phyloP scores from a whole-genome alignment of 495 filamentous ascomycete species.

The Clavariopsis aquatica region DNA sequence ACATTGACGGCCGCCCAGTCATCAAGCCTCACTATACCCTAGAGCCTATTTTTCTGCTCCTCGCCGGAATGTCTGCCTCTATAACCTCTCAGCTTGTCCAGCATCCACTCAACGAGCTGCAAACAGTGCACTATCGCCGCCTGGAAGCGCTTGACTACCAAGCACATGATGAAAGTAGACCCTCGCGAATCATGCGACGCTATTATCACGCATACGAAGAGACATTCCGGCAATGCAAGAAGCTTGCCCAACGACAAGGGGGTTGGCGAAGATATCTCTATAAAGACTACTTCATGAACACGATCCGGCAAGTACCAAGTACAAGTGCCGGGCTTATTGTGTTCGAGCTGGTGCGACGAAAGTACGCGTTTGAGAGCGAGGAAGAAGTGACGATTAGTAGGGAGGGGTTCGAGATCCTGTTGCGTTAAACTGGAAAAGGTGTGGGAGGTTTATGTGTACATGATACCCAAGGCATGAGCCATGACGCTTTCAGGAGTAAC shows the following conservation, averaged over 20 bases:
- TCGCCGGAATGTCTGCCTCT: slow-evolving; percentile 75
- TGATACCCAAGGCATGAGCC: slow-evolving; percentile 9
- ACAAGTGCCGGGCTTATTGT: slow-evolving; percentile 87
- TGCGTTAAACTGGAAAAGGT: slow-evolving; percentile 40
- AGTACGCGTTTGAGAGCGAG: slow-evolving; percentile 69
- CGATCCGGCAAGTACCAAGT: slow-evolving; percentile 80
- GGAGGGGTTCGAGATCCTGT: slow-evolving; percentile 75
- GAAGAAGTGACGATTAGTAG: slow-evolving; percentile 59
- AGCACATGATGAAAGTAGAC: slow-evolving; percentile 49
- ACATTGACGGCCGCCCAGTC: slow-evolving; percentile 47
- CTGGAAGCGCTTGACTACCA: slow-evolving; percentile 75
- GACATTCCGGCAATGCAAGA: slow-evolving; percentile 69
- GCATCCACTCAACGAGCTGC: slow-evolving; percentile 73
- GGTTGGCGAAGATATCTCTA: slow-evolving; percentile 74
- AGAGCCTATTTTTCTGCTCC: slow-evolving; percentile 77
- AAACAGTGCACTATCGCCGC: slow-evolving; percentile 74
- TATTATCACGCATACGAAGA: slow-evolving; percentile 77
- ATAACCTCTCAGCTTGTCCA: slow-evolving; percentile 76
- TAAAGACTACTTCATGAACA: slow-evolving; percentile 70
- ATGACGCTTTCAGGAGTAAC: too few species aligned
- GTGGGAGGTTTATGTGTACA: not conserved
- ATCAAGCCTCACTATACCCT: slow-evolving; percentile 84
- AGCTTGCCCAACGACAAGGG: slow-evolving; percentile 62
- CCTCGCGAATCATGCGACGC: slow-evolving; percentile 55
- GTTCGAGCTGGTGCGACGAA: slow-evolving; percentile 81